A percentile compares a stretch with the other conserved stretches of the same genome.
phyloP scores from a whole-genome alignment of 1,284 basidiomycete species.

The Sporisorium sorghi region DNA sequence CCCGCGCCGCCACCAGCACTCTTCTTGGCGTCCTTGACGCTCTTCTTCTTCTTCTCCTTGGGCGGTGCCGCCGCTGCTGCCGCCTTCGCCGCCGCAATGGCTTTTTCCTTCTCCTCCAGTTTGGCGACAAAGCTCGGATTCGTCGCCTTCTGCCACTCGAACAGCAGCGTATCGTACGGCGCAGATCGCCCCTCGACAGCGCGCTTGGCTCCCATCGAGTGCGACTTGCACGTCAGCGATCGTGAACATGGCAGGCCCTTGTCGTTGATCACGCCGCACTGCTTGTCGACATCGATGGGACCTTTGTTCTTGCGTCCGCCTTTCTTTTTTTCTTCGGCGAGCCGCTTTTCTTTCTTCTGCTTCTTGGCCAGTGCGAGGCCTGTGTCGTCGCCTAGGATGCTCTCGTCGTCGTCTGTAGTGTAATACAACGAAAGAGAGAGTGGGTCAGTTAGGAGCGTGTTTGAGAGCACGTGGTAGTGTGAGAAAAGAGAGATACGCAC shows the following conservation, averaged over 20 bases:
- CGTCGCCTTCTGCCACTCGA: constrained; percentile 89
- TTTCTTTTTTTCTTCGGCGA: constrained; percentile 48
- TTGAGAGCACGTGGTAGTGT: too few species aligned
- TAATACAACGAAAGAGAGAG: not conserved
- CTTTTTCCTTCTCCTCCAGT: constrained; percentile 76
- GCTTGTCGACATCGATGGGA: constrained; percentile 81
- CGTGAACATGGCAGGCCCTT: constrained; percentile 93
- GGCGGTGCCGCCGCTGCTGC: constrained; percentile 48
- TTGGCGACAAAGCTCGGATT: constrained; percentile 92
- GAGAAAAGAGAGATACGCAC: constrained; percentile 41
- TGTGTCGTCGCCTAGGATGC: constrained; percentile 30
- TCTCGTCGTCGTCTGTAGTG: constrained; percentile 42
- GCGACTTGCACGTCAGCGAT: constrained; percentile 96
- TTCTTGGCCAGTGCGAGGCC: constrained; percentile 27
- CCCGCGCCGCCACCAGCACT: constrained; percentile 6
- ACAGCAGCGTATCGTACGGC: constrained; percentile 81
- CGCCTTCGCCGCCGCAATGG: constrained; percentile 59
- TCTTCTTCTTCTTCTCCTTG: constrained; percentile 65
- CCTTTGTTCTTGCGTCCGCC: constrained; percentile 56
- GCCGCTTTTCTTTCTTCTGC: constrained; percentile 42
- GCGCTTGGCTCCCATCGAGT: constrained; percentile 96
- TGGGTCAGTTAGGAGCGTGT: too few species aligned
- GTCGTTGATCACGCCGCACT: constrained; percentile 98
- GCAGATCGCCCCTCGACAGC: constrained; percentile 87
- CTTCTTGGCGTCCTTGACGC: constrained; percentile 36